Base-by-base conservation (phyloP, 495 filamentous ascomycete genomes). In the Halenospora varia region DNA sequence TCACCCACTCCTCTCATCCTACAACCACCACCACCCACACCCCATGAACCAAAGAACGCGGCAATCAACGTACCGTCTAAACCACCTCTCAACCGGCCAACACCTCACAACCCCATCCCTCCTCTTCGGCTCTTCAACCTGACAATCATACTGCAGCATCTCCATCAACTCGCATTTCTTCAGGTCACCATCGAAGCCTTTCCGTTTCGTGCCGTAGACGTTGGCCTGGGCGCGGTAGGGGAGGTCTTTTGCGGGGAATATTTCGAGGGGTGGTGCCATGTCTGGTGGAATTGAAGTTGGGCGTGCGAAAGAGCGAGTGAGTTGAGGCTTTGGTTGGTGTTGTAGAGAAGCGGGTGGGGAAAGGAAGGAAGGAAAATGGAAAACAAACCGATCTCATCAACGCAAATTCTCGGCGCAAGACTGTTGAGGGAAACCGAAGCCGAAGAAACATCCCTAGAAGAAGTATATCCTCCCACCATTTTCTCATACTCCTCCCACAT, bases 141-240 rank as follows among this genome's bases (percentile, higher is more conserved):
- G 75, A 69, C 92, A 96, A 2, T 83, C 81, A 71, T 94, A 96
- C 72, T 96, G 92, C 59, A 89, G 70, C 77, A 96, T 77, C 70
- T 89, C 85, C 53, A 88, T 68, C 25, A 95, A 75, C 66, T 86
- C 79, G 73, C 91, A 96, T 46, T 82, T 73, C 49, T 79, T 73
- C 15, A 95, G 72, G 48, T 89, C 77, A 49, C 71, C 77, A 51
- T 64, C 62, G 29, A 63, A 70, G 19, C 71, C 69, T 66, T 88
- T 83, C 51, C 80, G 78, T 55, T 60, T 53, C 53, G 73, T 77
- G 3, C 79, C 76, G 50, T 74, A 65, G 10, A 67, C 54, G 11
- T 67, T 71, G 15, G 72, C 53, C 57, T 88, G 83, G 53, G 85
- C 63, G 44, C 74, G 68, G 13, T 69, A 19, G 0, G 73, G 69